These are phyloP conservation scores for Sporothrix variecibatus DNA, from an alignment of 2,329 filamentous ascomycete genomes.

Conservation along the genomic window DNA sequence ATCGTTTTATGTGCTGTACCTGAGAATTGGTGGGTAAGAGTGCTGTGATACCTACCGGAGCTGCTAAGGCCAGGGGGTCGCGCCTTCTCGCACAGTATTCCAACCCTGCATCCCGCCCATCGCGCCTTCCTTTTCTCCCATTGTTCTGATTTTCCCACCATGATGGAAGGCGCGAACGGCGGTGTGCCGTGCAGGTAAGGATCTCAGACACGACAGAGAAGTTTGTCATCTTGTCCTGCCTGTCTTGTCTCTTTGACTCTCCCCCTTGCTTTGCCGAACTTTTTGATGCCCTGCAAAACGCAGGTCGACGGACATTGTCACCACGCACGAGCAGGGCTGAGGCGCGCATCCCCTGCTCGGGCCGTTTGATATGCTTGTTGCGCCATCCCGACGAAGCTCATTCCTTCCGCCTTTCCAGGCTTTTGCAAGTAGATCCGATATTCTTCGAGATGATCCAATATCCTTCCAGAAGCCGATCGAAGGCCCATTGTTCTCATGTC, in stretches of 20 bases:
- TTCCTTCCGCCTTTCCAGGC: not conserved
- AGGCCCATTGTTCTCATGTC: not conserved
- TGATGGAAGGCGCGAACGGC: slow-evolving; percentile 6
- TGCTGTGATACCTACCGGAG: not conserved
- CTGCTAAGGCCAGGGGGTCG: not conserved
- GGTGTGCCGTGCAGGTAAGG: slow-evolving; percentile 10
- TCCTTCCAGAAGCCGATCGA: slow-evolving; percentile 9
- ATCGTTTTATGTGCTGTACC: not conserved
- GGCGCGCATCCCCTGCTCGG: not conserved
- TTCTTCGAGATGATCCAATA: not conserved
- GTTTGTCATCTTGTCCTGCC: not conserved
- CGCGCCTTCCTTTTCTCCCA: not conserved
- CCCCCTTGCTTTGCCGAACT: slow-evolving; percentile 1
- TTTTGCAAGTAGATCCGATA: not conserved
- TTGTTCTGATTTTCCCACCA: not conserved
- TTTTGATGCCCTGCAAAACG: not conserved
- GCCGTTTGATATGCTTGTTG: slow-evolving; percentile 13
- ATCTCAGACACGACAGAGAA: not conserved
- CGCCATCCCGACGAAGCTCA: not conserved
- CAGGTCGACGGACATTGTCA: slow-evolving; percentile 20
- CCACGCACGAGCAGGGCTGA: slow-evolving; percentile 20
- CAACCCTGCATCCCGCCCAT: not conserved
- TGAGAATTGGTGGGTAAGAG: not conserved
- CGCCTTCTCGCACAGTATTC: not conserved
- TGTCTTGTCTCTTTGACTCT: not conserved